Evolutionary conservation across 208 protist genomes (phyloP).

Genomic region (Entamoeba moshkovskii): DNA sequence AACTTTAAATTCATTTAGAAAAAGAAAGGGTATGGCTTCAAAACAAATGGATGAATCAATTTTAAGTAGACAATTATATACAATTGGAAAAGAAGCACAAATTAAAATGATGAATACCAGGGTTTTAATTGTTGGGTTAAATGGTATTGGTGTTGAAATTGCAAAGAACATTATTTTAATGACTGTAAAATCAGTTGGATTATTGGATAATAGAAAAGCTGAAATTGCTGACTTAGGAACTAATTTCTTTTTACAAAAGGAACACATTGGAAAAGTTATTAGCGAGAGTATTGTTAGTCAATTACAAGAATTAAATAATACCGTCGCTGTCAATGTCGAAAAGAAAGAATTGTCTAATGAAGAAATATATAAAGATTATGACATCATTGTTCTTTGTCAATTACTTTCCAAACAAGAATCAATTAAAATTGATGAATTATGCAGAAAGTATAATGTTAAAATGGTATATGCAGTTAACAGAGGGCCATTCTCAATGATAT

Average conservation of each 20-base stretch:
- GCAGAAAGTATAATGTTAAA: conserved; percentile 11
- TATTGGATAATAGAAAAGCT: conserved; percentile 20
- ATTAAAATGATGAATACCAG: conserved; percentile 1
- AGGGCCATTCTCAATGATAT: conserved; percentile 48
- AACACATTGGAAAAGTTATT: conserved; percentile 17
- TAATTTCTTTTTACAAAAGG: conserved; percentile 26
- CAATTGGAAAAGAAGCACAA: conserved; percentile 24
- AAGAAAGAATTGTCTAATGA: background rate
- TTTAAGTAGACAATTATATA: conserved; percentile 22
- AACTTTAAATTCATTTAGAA: too few species aligned
- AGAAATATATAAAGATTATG: background rate
- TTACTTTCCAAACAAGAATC: conserved; percentile 5
- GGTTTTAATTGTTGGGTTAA: conserved; percentile 18
- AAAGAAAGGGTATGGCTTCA: too few species aligned
- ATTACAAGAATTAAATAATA: conserved; percentile 30
- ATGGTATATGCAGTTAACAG: conserved; percentile 21
- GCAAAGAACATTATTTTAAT: conserved; percentile 28
- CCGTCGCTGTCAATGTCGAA: background rate
- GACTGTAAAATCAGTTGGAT: conserved; percentile 12
- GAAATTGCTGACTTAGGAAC: conserved; percentile 18
- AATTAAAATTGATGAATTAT: background rate
- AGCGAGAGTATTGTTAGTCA: background rate
- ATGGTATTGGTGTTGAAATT: conserved; percentile 15
- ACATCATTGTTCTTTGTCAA: conserved; percentile 17
- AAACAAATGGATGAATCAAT: background rate